phyloP scores from a whole-genome alignment of 768 basidiomycete genomes.

The Phanerochaete carnosa region DNA sequence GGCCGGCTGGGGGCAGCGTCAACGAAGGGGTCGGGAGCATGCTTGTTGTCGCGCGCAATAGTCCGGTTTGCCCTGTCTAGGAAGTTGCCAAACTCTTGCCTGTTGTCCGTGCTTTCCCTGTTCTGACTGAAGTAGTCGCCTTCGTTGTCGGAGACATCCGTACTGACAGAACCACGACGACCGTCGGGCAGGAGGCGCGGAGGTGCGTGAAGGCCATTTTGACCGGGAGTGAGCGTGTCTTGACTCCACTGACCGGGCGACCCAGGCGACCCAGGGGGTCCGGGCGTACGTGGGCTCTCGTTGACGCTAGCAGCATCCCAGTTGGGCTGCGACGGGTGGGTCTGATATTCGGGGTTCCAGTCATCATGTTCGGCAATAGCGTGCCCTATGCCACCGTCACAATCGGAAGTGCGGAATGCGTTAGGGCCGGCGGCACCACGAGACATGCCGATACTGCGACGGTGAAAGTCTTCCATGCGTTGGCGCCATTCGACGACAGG shows the following conservation, averaged over 20 bases:
- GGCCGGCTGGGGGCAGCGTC: constrained; percentile 69
- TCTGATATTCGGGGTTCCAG: constrained; percentile 72
- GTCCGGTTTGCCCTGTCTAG: constrained; percentile 80
- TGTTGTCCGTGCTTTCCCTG: constrained; percentile 28
- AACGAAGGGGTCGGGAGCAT: constrained; percentile 85
- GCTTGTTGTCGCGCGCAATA: constrained; percentile 75
- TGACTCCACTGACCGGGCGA: constrained; percentile 69
- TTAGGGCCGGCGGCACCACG: constrained; percentile 64
- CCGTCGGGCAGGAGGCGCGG: constrained; percentile 28
- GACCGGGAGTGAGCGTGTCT: constrained; percentile 48
- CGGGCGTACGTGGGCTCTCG: constrained; percentile 35
- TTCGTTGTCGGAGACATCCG: constrained; percentile 54
- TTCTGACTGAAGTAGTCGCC: constrained; percentile 52
- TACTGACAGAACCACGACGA: constrained; percentile 32
- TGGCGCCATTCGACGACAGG: constrained; percentile 98
- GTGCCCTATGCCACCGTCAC: constrained; percentile 28
- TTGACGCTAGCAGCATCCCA: constrained; percentile 66
- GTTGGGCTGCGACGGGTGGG: constrained; percentile 66
- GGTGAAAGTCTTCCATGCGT: constrained; percentile 92
- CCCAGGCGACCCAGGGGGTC: constrained; percentile 49
- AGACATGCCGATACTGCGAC: constrained; percentile 72
- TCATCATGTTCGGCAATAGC: constrained; percentile 70
- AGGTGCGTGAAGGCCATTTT: constrained; percentile 35
- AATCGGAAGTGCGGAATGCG: constrained; percentile 76
- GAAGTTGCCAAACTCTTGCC: constrained; percentile 66